Percentiles rank a stretch among this genome's conserved stretches.
Conservation (phyloP, 202 grass and related monocot genomes). For the Carex sylvatica region DNA sequence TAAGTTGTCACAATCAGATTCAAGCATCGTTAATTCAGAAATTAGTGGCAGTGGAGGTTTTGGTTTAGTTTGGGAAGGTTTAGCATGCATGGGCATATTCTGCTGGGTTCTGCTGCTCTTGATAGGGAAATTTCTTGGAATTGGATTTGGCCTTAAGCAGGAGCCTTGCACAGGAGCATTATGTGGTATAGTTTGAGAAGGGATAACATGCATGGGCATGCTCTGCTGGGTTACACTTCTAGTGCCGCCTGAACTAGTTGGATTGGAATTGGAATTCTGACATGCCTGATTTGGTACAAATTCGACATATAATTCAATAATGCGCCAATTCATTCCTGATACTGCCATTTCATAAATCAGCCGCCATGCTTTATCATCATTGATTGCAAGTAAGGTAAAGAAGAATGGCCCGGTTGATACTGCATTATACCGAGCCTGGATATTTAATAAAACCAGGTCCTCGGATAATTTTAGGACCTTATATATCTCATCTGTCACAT, state of each 20-base stretch:
- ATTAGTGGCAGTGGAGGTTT: too few relatives aligned
- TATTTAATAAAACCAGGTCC: neutral
- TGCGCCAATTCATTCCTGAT: neutral
- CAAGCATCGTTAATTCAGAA: neutral
- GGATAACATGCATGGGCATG: neutral
- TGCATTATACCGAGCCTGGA: neutral
- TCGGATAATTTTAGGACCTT: neutral
- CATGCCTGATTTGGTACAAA: neutral
- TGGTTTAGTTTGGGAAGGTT: neutral
- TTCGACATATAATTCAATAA: constrained; percentile 6
- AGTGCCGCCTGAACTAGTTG: neutral
- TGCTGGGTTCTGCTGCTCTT: neutral
- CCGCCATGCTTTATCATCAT: neutral
- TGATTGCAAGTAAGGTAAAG: neutral
- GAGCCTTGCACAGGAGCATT: neutral
- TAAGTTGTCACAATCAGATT: neutral
- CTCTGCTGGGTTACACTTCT: neutral
- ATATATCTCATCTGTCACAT: neutral
- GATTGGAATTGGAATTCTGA: neutral
- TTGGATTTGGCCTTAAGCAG: neutral
- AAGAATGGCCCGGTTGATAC: neutral
- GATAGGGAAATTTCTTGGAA: neutral
- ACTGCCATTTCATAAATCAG: constrained; percentile 7
- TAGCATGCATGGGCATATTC: neutral
- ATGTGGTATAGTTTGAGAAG: constrained; percentile 1